Evolutionary conservation across 148 eudicot genomes (phyloP).

Genomic region (Drosera capensis): DNA sequence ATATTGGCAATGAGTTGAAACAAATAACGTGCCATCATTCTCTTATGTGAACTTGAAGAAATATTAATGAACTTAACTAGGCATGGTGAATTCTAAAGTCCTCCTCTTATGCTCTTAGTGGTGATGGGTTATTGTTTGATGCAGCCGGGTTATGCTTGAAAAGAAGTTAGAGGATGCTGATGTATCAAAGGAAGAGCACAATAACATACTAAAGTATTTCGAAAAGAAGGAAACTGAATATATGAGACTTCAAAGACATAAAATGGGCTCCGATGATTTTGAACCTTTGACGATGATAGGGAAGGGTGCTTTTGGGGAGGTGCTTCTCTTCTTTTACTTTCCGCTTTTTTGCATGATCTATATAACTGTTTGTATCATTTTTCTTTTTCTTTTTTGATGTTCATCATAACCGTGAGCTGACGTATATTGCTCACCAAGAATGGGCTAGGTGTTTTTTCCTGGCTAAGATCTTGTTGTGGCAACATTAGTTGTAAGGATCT

Average conservation of each 20-base stretch:
- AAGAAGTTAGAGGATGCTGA: conserved; percentile 2
- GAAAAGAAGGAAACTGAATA: conserved; percentile 1
- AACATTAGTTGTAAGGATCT: too few species aligned
- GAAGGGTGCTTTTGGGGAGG: background rate
- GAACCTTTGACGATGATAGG: background rate
- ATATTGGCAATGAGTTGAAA: too few species aligned
- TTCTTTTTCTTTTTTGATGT: too few species aligned
- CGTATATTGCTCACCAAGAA: too few species aligned
- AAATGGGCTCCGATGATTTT: background rate
- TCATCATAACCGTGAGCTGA: too few species aligned
- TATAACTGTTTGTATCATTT: background rate
- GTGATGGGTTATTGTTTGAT: background rate
- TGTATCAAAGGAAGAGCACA: conserved; percentile 1
- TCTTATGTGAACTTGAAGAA: background rate
- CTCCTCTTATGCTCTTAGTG: too few species aligned
- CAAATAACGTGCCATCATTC: background rate
- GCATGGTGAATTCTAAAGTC: too few species aligned
- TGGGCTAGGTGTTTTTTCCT: too few species aligned
- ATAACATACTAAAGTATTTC: conserved; percentile 1
- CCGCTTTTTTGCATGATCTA: background rate
- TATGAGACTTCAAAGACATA: conserved; percentile 1
- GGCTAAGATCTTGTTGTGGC: too few species aligned
- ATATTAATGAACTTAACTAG: too few species aligned
- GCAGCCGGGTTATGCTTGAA: background rate
- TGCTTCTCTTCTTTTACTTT: background rate